phyloP scores from a whole-genome alignment of 306 rosid species.

The Cucurbita pepo region DNA sequence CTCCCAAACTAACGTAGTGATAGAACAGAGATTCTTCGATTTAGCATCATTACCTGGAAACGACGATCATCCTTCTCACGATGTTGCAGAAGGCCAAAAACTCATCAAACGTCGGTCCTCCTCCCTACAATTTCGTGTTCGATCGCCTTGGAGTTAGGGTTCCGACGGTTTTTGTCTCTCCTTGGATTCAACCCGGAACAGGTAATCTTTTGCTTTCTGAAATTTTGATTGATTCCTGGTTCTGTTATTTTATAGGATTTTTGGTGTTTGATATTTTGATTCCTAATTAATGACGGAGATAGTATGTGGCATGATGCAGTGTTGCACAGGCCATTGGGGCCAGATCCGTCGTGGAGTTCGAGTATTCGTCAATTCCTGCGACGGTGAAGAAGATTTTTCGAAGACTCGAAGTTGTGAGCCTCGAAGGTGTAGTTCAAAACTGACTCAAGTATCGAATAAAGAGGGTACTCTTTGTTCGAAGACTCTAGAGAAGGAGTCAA shows the following conservation, averaged over 20 bases:
- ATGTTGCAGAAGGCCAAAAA: constrained; percentile 52
- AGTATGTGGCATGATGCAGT: constrained; percentile 15
- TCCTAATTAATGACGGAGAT: not conserved
- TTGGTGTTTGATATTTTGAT: not conserved
- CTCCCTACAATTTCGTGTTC: constrained; percentile 34
- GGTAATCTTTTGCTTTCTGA: constrained; percentile 14
- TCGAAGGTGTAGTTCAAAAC: too few species aligned
- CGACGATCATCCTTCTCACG: constrained; percentile 79
- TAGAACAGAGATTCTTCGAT: constrained; percentile 53
- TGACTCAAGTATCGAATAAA: too few species aligned
- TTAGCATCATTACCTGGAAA: constrained; percentile 27
- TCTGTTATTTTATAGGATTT: too few species aligned
- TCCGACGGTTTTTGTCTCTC: constrained; percentile 46
- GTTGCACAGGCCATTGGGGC: constrained; percentile 40
- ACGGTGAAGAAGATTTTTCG: constrained; percentile 60
- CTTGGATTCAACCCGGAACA: constrained; percentile 54
- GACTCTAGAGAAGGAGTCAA: too few species aligned
- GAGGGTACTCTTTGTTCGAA: too few species aligned
- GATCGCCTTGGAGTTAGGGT: constrained; percentile 64
- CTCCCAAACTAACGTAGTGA: constrained; percentile 64
- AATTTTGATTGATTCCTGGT: too few species aligned
- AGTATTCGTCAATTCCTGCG: constrained; percentile 46
- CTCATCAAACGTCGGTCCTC: constrained; percentile 34
- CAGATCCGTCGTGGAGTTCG: constrained; percentile 39
- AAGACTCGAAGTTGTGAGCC: too few species aligned